A percentile compares a stretch with the other conserved stretches of the same genome.
Evolutionary conservation across 495 filamentous ascomycete species (phyloP).

Genomic region (Neurospora sp.): DNA sequence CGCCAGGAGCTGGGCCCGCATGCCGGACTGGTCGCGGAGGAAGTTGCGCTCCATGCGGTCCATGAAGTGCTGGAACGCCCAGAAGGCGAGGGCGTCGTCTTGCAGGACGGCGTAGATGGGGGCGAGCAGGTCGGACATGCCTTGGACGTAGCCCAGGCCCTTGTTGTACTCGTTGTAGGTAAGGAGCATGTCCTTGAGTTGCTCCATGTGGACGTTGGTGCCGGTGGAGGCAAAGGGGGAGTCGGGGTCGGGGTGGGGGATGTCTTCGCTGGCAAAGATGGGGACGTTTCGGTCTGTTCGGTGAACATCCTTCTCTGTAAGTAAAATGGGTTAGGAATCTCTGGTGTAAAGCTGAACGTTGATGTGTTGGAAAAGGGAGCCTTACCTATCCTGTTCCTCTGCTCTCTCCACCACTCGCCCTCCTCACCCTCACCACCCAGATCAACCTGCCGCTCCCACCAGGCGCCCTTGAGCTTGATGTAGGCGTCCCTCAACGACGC

Average conservation of each 20-base stretch:
- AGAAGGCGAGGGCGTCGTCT: conserved; percentile 63
- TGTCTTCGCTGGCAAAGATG: conserved; percentile 92
- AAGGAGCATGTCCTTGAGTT: conserved; percentile 97
- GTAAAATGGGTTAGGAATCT: conserved; percentile 15
- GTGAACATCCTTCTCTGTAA: conserved; percentile 93
- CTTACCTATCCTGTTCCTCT: conserved; percentile 85
- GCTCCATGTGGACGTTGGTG: conserved; percentile 95
- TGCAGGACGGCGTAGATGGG: conserved; percentile 49
- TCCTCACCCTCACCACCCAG: conserved; percentile 63
- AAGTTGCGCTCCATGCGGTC: conserved; percentile 97
- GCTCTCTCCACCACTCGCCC: conserved; percentile 92
- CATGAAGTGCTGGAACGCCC: conserved; percentile 96
- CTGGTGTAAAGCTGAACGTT: background rate
- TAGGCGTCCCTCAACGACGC: conserved; percentile 89
- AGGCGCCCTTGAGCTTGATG: conserved; percentile 82
- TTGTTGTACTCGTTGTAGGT: conserved; percentile 97
- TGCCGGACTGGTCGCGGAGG: conserved; percentile 88
- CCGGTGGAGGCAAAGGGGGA: conserved; percentile 86
- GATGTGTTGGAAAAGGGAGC: background rate
- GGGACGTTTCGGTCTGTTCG: conserved; percentile 88
- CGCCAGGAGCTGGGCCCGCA: conserved; percentile 82
- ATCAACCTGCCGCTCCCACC: conserved; percentile 93
- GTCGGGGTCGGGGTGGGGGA: conserved; percentile 93
- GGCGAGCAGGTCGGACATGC: conserved; percentile 94
- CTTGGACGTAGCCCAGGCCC: conserved; percentile 91